phyloP scores from a whole-genome alignment of 139 green algal species.

The Coelastrella sp. region DNA sequence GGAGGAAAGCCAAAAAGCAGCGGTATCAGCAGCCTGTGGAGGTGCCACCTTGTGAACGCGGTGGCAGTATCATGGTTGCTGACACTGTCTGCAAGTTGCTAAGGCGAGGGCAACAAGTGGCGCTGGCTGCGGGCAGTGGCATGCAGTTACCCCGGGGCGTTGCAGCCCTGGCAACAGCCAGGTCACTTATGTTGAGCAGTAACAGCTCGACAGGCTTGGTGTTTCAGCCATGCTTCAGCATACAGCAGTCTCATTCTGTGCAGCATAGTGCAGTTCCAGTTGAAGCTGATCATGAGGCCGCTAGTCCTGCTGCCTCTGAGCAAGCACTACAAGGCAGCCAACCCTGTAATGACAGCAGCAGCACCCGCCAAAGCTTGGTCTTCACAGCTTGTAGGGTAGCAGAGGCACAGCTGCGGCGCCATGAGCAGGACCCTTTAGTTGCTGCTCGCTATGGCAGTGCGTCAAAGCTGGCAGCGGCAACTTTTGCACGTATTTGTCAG shows the following conservation, averaged over 20 bases:
- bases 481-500: constrained; percentile 16
- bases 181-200: constrained; percentile 3
- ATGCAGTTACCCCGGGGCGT: constrained; percentile 24
- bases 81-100: not conserved
- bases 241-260: not conserved
- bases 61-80: not conserved
- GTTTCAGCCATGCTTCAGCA: constrained; percentile 22
- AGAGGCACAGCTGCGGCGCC: constrained; percentile 33
- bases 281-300: no score
- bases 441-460: constrained; percentile 14
- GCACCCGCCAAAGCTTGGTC: not conserved
- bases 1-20: not conserved
- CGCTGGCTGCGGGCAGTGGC: constrained; percentile 15
- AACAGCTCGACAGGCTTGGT: constrained; percentile 12
- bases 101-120: not conserved
- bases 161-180: constrained; percentile 11
- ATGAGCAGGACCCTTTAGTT: constrained; percentile 17
- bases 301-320: not conserved
- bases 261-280: no score
- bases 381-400: not conserved
- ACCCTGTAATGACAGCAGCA: no score
- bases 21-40: not conserved
- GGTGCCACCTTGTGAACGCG: not conserved
- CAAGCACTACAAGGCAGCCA: no score
- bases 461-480: constrained; percentile 16